A percentile compares a stretch with the other conserved stretches of the same genome.
phyloP scores from a whole-genome alignment of 768 basidiomycete genomes.

The Tephrocybe sp. region DNA sequence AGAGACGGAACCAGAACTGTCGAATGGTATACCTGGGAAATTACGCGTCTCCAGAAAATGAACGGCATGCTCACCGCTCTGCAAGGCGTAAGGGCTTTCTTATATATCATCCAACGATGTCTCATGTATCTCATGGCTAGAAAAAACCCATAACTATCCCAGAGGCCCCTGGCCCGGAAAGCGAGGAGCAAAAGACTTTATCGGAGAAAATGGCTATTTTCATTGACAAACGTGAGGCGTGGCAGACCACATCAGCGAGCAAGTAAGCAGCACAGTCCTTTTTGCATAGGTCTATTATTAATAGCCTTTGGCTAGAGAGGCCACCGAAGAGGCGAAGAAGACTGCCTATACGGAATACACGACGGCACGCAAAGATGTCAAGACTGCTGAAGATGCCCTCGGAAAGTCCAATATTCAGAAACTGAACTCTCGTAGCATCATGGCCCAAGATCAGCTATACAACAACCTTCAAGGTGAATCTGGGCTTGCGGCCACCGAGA shows the following conservation, averaged over 20 bases:
- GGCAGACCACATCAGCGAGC: not conserved
- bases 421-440: not conserved
- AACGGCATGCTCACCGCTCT: slow-evolving; percentile 7
- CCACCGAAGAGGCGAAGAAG: not conserved
- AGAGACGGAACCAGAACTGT: slow-evolving; percentile 1
- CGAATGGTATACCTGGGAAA: slow-evolving; percentile 11
- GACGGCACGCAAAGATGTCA: not conserved
- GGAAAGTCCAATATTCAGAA: not conserved
- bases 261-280: not conserved
- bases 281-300: not conserved
- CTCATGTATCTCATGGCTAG: not conserved
- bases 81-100: not conserved
- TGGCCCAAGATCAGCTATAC: not conserved
- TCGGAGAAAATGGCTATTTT: not conserved
- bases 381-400: not conserved
- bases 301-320: not conserved
- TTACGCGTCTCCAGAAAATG: slow-evolving; percentile 2
- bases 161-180: not conserved
- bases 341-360: not conserved
- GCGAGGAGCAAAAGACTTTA: not conserved
- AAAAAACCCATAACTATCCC: not conserved
- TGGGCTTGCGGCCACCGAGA: not conserved
- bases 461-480: not conserved
- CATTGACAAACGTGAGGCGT: slow-evolving; percentile 3
- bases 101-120: not conserved